Evolutionary conservation across 495 filamentous ascomycete genomes (phyloP), one percentile per base, ranked within the genome.

Genomic region (Lasiosphaeria miniovina): DNA sequence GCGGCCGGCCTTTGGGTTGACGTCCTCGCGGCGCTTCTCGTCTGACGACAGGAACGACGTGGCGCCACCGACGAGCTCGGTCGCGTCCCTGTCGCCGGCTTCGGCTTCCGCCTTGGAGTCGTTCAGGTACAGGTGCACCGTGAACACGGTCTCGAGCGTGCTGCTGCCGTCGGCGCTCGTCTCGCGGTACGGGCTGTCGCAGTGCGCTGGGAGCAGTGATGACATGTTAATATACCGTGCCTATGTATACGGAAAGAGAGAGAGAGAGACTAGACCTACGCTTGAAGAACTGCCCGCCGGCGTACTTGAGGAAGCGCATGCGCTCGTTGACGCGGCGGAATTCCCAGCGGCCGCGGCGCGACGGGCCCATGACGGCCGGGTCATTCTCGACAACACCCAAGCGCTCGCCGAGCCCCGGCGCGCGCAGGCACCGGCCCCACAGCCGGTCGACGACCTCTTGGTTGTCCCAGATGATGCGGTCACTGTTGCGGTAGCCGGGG

Each of bases 41-140:
- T 85, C 71, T 4, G 35, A 60, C 1, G 78, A 82, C 48, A 80
- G 74, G 68, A 93, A 89, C 4, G 83, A 82, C 10, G 87, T 89
- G 1, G 88, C 80, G 31, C 88, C 88, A 4, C 87, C 88, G 0
- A 75, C 66, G 11, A 88, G 68, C 36, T 77, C 78, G 31, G 62
- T 71, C 36, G 61, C 52, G 9, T 65, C 63, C 24, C 24, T 24
- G 33, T 52, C 65, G 6, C 35, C 43, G n/a, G 61, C 58, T 4
- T 49, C 55, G 14, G 52, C 71, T 57, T 71, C 75, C 14, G 73
- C 69, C 60, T 71, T 67, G 50, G 72, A 77, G 57, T 80, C 76
- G 68, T 89, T 92, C 53, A 97, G 79, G 70, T 96, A 97, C 14
- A 96, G 71, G 59, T 97, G 93, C 33, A 96, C 72, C 0, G 93